Conservation (phyloP, 1,139 yeast genomes). For the Saccharomyces hybrid region DNA sequence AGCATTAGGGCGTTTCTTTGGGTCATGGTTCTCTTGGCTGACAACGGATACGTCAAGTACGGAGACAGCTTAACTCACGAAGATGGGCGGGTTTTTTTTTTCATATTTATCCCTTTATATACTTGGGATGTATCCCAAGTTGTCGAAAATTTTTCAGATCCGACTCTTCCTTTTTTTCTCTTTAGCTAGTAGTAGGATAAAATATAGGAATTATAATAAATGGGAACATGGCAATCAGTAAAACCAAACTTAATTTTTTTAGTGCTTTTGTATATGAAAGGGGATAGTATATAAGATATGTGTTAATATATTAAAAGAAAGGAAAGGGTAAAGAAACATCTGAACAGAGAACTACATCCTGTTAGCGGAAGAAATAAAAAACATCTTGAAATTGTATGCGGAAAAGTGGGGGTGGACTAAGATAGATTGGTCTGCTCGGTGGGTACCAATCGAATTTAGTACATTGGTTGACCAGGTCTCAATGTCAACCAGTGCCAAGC, state of each 20-base stretch:
- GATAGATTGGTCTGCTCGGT: background rate
- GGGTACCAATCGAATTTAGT: background rate
- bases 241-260: background rate
- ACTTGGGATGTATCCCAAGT: background rate
- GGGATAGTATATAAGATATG: background rate
- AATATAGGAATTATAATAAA: background rate
- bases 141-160: background rate
- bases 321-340: background rate
- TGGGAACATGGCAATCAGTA: background rate
- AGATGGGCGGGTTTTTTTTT: background rate
- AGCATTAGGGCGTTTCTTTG: slow-evolving; percentile 11
- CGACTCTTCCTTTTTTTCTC: background rate
- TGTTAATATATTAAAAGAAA: background rate
- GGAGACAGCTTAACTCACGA: slow-evolving; percentile 2
- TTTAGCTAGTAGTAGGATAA: background rate
- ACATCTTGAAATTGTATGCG: background rate
- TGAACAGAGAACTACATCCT: background rate
- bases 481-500: slow-evolving; percentile 19
- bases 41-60: slow-evolving; percentile 1
- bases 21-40: slow-evolving; percentile 13
- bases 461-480: slow-evolving; percentile 14
- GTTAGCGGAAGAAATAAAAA: background rate
- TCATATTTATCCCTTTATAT: background rate
- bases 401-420: background rate
- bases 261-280: background rate